phyloP scores from a whole-genome alignment of 306 rosid species.

The Ormosia semicastrata region DNA sequence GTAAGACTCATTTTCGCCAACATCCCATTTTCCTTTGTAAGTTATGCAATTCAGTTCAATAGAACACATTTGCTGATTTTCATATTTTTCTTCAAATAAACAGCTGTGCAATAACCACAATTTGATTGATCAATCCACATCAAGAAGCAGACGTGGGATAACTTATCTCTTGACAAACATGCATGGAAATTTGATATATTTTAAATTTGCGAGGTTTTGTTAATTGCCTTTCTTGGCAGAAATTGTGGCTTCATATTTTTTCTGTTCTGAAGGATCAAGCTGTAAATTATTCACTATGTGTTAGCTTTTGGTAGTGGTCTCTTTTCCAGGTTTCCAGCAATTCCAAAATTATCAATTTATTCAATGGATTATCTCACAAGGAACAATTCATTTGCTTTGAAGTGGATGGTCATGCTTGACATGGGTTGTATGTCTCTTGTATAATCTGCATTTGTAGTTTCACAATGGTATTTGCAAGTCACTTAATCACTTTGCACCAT shows the following conservation, averaged over 20 bases:
- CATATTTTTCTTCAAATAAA: constrained; percentile 8
- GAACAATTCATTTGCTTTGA: constrained; percentile 11
- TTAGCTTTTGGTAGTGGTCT: constrained; percentile 17
- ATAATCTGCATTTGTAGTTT: not conserved
- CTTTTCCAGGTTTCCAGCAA: constrained; percentile 21
- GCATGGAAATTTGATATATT: not conserved
- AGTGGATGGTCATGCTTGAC: not conserved
- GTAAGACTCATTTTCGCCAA: constrained; percentile 5
- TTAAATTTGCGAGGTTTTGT: not conserved
- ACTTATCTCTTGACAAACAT: constrained; percentile 22
- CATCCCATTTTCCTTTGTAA: constrained; percentile 15
- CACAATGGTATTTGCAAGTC: not conserved
- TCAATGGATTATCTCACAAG: constrained; percentile 13
- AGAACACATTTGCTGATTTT: constrained; percentile 10
- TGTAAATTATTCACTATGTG: constrained; percentile 29
- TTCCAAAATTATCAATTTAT: constrained; percentile 22
- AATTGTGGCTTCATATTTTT: constrained; percentile 28
- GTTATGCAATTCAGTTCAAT: constrained; percentile 3
- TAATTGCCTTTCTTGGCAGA: constrained; percentile 14
- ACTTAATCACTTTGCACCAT: not conserved
- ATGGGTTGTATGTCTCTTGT: not conserved
- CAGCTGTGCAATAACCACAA: constrained; percentile 22
- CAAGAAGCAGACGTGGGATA: constrained; percentile 26
- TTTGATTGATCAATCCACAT: constrained; percentile 21
- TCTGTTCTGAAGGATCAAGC: constrained; percentile 21